Percentiles rank a stretch among this genome's conserved stretches.
These are phyloP conservation scores for Epichloe scottii DNA, from an alignment of 2,329 filamentous ascomycete genomes.

Conservation along the genomic window DNA sequence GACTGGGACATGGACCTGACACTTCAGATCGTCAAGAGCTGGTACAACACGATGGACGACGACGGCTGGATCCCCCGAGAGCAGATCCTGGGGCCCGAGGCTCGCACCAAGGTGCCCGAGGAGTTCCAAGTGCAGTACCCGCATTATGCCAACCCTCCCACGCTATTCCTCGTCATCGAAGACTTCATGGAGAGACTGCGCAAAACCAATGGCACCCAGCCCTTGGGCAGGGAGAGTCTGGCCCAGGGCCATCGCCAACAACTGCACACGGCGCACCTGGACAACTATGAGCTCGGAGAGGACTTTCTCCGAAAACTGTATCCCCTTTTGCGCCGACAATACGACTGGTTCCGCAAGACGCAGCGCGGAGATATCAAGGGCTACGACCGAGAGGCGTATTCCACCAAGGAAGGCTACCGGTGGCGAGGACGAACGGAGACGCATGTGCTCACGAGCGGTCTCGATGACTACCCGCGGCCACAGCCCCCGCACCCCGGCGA, in stretches of 20 bases:
- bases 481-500: constrained; percentile 92
- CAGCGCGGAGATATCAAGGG: constrained; percentile 81
- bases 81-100: constrained; percentile 85
- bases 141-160: constrained; percentile 94
- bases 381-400: constrained; percentile 83
- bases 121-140: constrained; percentile 96
- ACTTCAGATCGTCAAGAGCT: constrained; percentile 80
- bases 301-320: constrained; percentile 68
- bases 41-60: constrained; percentile 92
- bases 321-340: constrained; percentile 77
- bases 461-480: constrained; percentile 91
- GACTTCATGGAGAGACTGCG: constrained; percentile 70
- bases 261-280: constrained; percentile 51
- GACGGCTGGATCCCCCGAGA: constrained; percentile 97
- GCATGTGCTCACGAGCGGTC: constrained; percentile 82
- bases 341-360: constrained; percentile 88
- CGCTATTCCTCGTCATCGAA: constrained; percentile 80
- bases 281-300: constrained; percentile 53
- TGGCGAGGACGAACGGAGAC: constrained; percentile 83
- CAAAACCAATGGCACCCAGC: constrained; percentile 34
- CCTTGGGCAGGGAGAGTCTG: constrained; percentile 29
- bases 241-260: constrained; percentile 24
- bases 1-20: constrained; percentile 92
- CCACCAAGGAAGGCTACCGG: constrained; percentile 81
- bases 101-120: constrained; percentile 81